Base-by-base conservation (phyloP, 2,329 filamentous ascomycete species). In the Fusarium buxicola region DNA sequence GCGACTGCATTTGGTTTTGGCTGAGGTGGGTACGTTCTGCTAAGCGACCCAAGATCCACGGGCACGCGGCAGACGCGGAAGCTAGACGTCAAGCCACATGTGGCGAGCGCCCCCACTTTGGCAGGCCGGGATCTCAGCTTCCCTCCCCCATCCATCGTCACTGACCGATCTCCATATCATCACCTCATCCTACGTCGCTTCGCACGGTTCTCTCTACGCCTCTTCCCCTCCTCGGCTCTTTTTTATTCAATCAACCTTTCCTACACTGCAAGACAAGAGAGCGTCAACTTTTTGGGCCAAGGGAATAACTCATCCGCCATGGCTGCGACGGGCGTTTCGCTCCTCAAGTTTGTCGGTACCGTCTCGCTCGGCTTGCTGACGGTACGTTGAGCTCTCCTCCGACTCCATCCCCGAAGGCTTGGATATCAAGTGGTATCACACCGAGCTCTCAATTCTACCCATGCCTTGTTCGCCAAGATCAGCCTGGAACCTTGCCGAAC, bases 301-400 rank as follows among this genome's bases (percentile, higher is more conserved):
- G 35, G 15, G 16, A 50, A 43, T 18, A 55, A 31, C 7, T 28
- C 7, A 46, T 52, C 8, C 54, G 68, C 74, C 77, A 91, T 92
- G 86, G 83, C 86, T 69, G 86, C 85, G 70, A 87, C 84, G 71
- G 87, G 88, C 73, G 83, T 97, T 73, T 89, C 92, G 53, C 80
- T 90, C 76, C 87, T 91, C 80, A 97, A 98, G 81, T 97, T 97
- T 76, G 90, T 97, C 68, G 94, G 94, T 73, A 96, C 92, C 47
- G 86, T 96, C 67, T 94, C 91, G 70, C 84, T 97, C 55, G 94
- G 94, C 63, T 84, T 97, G 55, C 80, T 96, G 76, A 97, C 93
- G 58, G 93, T 96, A 86, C 72, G 90, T 82, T 41, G 53, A 13
- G 25, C 31, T 38, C 28, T 18, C 30, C 21, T 27, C 15, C 24